These are phyloP conservation scores for Hemisphaericaspora subhashii DNA, from an alignment of 1,139 yeast genomes.

Conservation along the genomic window DNA sequence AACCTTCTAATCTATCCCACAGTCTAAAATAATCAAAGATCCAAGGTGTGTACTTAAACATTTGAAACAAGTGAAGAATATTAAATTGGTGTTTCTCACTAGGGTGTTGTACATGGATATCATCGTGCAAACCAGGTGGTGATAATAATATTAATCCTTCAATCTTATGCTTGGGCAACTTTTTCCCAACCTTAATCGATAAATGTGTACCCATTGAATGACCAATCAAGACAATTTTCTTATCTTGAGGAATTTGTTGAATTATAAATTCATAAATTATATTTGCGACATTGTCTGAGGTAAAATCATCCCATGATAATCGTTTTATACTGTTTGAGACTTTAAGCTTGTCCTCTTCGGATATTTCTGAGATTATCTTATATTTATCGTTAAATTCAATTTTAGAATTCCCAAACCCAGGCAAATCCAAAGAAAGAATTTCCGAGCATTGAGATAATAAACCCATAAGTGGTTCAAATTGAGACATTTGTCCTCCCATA, in stretches of 20 bases:
- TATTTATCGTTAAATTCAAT: slow-evolving; percentile 17
- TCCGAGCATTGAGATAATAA: slow-evolving; percentile 67
- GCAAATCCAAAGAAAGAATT: slow-evolving; percentile 64
- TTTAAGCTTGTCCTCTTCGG: slow-evolving; percentile 24
- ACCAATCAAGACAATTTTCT: slow-evolving; percentile 59
- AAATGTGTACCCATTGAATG: slow-evolving; percentile 78
- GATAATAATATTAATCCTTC: slow-evolving; percentile 52
- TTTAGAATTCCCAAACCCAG: slow-evolving; percentile 70
- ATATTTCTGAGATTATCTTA: slow-evolving; percentile 25
- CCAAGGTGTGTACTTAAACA: slow-evolving; percentile 45
- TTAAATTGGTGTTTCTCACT: neutral
- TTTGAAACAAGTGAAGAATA: neutral
- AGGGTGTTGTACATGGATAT: slow-evolving; percentile 14
- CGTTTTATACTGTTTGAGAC: slow-evolving; percentile 31
- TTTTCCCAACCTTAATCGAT: slow-evolving; percentile 47
- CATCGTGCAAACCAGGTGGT: slow-evolving; percentile 52
- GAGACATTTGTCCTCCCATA: slow-evolving; percentile 75
- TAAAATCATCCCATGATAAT: slow-evolving; percentile 46
- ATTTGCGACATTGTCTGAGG: slow-evolving; percentile 49
- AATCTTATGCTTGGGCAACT: slow-evolving; percentile 38
- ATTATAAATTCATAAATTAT: slow-evolving; percentile 42
- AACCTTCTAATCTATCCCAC: slow-evolving; percentile 64
- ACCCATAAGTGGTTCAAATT: slow-evolving; percentile 66
- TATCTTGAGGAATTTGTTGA: slow-evolving; percentile 40
- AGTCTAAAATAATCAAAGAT: slow-evolving; percentile 56